Percentiles rank a stretch among this genome's conserved stretches.
These are phyloP conservation scores for Tephrocybe sp. DNA, from an alignment of 768 basidiomycete species.

Conservation along the genomic window DNA sequence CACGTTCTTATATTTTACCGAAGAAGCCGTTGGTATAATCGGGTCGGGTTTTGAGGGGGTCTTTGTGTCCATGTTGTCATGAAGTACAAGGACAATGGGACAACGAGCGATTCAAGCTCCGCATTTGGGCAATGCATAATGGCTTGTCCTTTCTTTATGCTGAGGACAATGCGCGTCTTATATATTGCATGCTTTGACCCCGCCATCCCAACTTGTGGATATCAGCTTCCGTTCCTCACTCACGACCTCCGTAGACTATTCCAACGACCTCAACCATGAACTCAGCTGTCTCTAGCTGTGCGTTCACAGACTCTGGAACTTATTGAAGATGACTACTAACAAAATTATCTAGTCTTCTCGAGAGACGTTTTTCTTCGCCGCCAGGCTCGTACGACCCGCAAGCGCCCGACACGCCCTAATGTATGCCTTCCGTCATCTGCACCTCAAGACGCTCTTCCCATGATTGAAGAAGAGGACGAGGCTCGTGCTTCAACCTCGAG, in stretches of 20 bases:
- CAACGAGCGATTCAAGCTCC: conserved; percentile 15
- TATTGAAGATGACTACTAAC: conserved; percentile 5
- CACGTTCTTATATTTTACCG: no score
- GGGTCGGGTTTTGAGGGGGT: neutral
- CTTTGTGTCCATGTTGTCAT: neutral
- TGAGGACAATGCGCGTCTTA: conserved; percentile 15
- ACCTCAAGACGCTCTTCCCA: conserved; percentile 22
- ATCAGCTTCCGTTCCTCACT: conserved; percentile 12
- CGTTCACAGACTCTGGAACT: conserved; percentile 13
- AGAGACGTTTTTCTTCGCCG: conserved; percentile 29
- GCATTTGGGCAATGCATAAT: conserved; percentile 19
- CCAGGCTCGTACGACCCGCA: conserved; percentile 27
- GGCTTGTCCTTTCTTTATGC: conserved; percentile 26
- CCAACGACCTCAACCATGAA: conserved; percentile 26
- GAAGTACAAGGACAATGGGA: conserved; percentile 3
- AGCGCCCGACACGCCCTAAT: conserved; percentile 8
- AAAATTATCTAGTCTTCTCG: conserved; percentile 25
- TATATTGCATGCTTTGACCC: conserved; percentile 8
- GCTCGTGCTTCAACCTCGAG: conserved; percentile 16
- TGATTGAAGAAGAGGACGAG: conserved; percentile 36
- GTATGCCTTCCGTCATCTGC: conserved; percentile 15
- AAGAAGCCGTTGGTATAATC: neutral
- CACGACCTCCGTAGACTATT: conserved; percentile 16
- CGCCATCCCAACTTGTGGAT: conserved; percentile 12
- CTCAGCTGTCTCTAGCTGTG: conserved; percentile 26